Percentiles rank a stretch among this genome's conserved stretches.
phyloP scores from a whole-genome alignment of 1,139 yeast genomes.

The Pichia sp. region DNA sequence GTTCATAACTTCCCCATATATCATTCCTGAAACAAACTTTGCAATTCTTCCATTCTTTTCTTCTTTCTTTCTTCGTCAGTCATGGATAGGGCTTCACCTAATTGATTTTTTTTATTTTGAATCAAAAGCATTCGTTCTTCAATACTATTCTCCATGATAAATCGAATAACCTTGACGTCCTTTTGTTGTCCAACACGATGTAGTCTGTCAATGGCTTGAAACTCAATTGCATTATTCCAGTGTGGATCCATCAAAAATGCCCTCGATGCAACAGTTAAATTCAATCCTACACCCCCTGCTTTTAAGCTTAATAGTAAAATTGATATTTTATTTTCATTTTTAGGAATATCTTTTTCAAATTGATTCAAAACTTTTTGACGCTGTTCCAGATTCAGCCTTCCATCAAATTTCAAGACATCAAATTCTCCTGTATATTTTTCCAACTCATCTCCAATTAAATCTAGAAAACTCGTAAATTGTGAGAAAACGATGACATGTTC shows the following conservation, averaged over 20 bases:
- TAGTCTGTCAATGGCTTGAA: constrained; percentile 90
- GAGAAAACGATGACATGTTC: constrained; percentile 85
- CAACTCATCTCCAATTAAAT: constrained; percentile 62
- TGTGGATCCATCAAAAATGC: constrained; percentile 97
- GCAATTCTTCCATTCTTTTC: constrained; percentile 74
- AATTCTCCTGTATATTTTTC: constrained; percentile 37
- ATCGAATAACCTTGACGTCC: constrained; percentile 67
- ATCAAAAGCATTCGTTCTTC: constrained; percentile 86
- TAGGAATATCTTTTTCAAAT: constrained; percentile 29
- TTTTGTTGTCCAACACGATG: constrained; percentile 84
- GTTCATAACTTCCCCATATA: too few species aligned
- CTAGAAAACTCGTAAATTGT: constrained; percentile 80
- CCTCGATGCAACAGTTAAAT: constrained; percentile 74
- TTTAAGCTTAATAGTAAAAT: constrained; percentile 69
- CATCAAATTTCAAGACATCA: constrained; percentile 64
- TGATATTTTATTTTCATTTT: constrained; percentile 33
- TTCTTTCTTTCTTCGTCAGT: constrained; percentile 67
- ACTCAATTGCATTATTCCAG: constrained; percentile 95
- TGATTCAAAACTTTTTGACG: constrained; percentile 53
- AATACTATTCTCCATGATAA: constrained; percentile 77
- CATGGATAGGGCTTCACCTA: constrained; percentile 80
- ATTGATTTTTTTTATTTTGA: constrained; percentile 76
- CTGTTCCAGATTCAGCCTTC: constrained; percentile 61
- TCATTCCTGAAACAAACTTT: constrained; percentile 43
- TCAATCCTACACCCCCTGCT: constrained; percentile 95